Evolutionary conservation across 768 basidiomycete genomes (phyloP), one percentile per base, ranked within the genome.

Genomic region (Stropharia rugosoannulata): DNA sequence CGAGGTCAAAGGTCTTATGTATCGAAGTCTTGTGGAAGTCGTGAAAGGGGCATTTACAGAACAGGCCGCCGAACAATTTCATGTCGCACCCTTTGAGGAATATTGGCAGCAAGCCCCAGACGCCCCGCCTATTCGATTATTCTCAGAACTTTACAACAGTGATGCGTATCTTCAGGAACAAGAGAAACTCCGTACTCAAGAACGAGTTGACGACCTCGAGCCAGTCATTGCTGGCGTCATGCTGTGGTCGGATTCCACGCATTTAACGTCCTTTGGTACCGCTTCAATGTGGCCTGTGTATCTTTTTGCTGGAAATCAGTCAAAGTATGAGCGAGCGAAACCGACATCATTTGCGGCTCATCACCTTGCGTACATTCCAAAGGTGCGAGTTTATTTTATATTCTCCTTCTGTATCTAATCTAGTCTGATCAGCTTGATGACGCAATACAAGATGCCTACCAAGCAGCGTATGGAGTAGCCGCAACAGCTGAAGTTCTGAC

Each of bases 221-320:
- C 50, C 50, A 3, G 63, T 66, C 8, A 54, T 75, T 58, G 65
- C 63, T 1, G 61, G 61, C 2, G 56, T 71, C 2, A 69, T 71
- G 60, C 57, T 71, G 11, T 73, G 65, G 59, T 75, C 71, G 1
- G 73, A 75, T 54, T 66, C 67, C 0, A 77, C 72, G 0, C 71
- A 73, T 52, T 64, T 75, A 8, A 55, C 71, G 0, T 60, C 64
- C 4, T 77, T 77, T 58, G 74, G 75, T 0, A 64, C 51, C 22
- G 67, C 71, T 0, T 60, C 62, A 0, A 61, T 75, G 6, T 79
- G 74, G 76, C 77, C 76, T 2, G 49, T 75, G 0, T 81, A 80
- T 53, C 38, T 70, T 0, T 73, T 56, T 44, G 66, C 77, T 5
- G 42, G 42, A 9, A 43, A 43, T 43, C 42, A n/a, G 10, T 43